Evolutionary conservation across 768 basidiomycete species (phyloP), one percentile per base, ranked within the genome.

Genomic region (Leccinellum luteum): DNA sequence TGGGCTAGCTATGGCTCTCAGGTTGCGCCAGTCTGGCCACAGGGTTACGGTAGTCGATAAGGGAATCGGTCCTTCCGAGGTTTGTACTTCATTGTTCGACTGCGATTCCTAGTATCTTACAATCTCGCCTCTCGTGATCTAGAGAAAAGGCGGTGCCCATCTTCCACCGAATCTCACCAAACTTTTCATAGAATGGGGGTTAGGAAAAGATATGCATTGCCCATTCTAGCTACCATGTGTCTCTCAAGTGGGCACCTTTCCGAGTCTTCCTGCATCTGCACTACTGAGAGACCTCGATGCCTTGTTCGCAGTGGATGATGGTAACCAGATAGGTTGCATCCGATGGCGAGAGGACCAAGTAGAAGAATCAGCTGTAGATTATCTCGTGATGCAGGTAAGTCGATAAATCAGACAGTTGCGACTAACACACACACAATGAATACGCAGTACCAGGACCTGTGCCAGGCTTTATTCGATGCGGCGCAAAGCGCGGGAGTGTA

Each of bases 101-200:
- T n/a, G 8, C 38, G 6, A 28, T 31, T 17, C 48, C 15, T 31
- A n/a, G n/a, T n/a, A 3, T 15, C 38, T 58, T 21, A 54, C 45
- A 4, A 45, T 56, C 12, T 19, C 10, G 19, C 19, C 6, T 55
- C 38, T 48, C 55, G 23, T 8, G 5, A 32, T 28, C 12, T 48
- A 81, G 78, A 69, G 68, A 35, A 66, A 64, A 48, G 78, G 73
- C 15, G 79, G 78, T 8, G 70, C 78, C 7, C 78, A 81, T 50
- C 73, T 83, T 9, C 82, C 84, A 27, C 84, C 85, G 0, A 86
- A 86, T 62, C 77, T 85, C 73, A 83, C 83, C 51, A 78, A 79
- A 54, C 71, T 86, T 2, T 70, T 86, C 28, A 70, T 75, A 49
- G 75, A 81, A 58, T 87, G 85, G 85, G 84, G 80, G 17, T 73